Conservation (phyloP, 2,329 filamentous ascomycete genomes). For the Cercospora sp. region DNA sequence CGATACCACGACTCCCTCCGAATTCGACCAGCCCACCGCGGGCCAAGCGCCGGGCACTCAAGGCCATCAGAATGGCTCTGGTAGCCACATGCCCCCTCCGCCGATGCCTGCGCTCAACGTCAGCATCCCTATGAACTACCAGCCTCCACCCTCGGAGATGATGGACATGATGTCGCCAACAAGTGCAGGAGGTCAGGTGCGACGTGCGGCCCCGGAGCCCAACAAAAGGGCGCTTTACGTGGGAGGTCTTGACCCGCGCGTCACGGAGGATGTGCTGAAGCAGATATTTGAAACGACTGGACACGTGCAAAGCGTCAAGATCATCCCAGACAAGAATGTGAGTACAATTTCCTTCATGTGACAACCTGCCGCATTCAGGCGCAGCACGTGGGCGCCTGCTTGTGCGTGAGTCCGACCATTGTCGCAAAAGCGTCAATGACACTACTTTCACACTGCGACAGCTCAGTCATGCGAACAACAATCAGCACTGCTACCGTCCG, state of each 20-base stretch:
- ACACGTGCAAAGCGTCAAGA: conserved; percentile 98
- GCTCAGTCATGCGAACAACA: not conserved
- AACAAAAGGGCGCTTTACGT: conserved; percentile 98
- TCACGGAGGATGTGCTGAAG: conserved; percentile 63
- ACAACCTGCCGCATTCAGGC: conserved; percentile 10
- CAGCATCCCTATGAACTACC: conserved; percentile 92
- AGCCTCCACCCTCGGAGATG: conserved; percentile 89
- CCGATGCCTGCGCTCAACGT: conserved; percentile 69
- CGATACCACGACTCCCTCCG: conserved; percentile 65
- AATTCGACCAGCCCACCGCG: conserved; percentile 65
- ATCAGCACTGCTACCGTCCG: not conserved
- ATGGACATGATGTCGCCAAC: conserved; percentile 84
- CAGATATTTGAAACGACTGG: conserved; percentile 91
- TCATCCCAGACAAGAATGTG: conserved; percentile 99
- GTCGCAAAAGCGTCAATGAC: conserved; percentile 19
- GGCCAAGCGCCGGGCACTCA: conserved; percentile 67
- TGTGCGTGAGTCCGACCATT: conserved; percentile 10
- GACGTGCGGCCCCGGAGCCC: conserved; percentile 91
- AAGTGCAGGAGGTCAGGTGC: conserved; percentile 75
- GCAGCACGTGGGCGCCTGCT: conserved; percentile 20
- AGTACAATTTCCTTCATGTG: conserved; percentile 47
- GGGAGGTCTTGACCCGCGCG: conserved; percentile 77
- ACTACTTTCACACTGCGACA: not conserved
- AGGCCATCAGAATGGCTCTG: conserved; percentile 70
- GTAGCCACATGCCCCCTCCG: conserved; percentile 83